phyloP scores from a whole-genome alignment of 495 filamentous ascomycete species.

The Xeromyces bisporus region DNA sequence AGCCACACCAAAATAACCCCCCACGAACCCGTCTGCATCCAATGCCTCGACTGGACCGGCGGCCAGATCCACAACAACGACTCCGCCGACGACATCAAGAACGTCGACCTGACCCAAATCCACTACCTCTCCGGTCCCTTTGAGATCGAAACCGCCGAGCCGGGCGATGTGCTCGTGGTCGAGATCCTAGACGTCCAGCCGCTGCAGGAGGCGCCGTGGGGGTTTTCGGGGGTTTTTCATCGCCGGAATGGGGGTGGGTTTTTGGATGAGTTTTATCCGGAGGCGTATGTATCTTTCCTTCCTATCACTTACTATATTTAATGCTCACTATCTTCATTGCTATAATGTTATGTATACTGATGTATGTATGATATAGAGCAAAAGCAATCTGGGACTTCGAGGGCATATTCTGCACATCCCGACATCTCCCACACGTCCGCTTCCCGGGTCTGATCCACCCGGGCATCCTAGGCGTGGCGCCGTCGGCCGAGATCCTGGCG shows the following conservation, averaged over 20 bases:
- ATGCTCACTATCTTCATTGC: neutral
- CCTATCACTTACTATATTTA: neutral
- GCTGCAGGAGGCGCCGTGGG: slow-evolving; percentile 75
- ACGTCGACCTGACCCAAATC: slow-evolving; percentile 67
- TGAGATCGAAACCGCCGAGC: slow-evolving; percentile 70
- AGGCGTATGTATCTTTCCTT: slow-evolving; percentile 34
- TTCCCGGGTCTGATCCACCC: slow-evolving; percentile 91
- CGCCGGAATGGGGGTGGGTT: slow-evolving; percentile 81
- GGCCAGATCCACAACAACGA: slow-evolving; percentile 87
- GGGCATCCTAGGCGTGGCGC: slow-evolving; percentile 83
- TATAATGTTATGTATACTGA: neutral
- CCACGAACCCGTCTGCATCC: slow-evolving; percentile 83
- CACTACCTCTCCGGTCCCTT: slow-evolving; percentile 90
- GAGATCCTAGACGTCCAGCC: slow-evolving; percentile 96
- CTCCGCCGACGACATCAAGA: slow-evolving; percentile 69
- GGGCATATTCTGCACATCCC: slow-evolving; percentile 79
- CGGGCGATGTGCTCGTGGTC: slow-evolving; percentile 73
- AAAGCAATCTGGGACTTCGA: slow-evolving; percentile 98
- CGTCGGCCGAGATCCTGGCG: slow-evolving; percentile 48
- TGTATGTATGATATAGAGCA: slow-evolving; percentile 29
- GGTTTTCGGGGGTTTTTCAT: slow-evolving; percentile 77
- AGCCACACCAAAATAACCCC: slow-evolving; percentile 58
- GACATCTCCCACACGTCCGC: slow-evolving; percentile 78
- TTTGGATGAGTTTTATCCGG: slow-evolving; percentile 76
- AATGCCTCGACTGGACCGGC: slow-evolving; percentile 81